Evolutionary conservation across 345 rosid species (phyloP), one percentile per base, ranked within the genome.

Genomic region (Psidium friedrichsthalianum): DNA sequence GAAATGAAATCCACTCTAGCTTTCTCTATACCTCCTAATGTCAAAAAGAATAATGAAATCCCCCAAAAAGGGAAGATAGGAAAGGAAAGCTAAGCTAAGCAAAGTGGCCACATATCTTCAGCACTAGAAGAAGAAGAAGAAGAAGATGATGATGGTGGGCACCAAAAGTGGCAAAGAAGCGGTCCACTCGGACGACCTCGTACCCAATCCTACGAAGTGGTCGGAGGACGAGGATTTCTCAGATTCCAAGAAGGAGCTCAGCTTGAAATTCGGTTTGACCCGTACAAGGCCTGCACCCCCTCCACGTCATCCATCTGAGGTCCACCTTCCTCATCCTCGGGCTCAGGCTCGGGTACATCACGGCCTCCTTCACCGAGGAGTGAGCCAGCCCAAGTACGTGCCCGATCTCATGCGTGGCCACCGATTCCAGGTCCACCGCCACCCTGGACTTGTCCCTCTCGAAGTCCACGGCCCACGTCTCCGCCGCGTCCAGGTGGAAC

Each of bases 391-490:
- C 98, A 8, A 97, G 89, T 29, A 96, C 86, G 84, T 97, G 99
- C 74, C 99, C 98, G 11, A 97, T 97, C 92, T 97, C 99, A 82
- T 97, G 99, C 5, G 95, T 96, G 18, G 95, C 99, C 88, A 97
- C 99, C 6, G 99, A 95, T 56, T 97, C 99, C 92, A 97, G 90
- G 59, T 97, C 98, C 85, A 97, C 92, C 5, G 98, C 98, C 57
- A 51, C 91, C 85, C 42, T 90, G 9, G 96, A 95, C 86, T 87
- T 91, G 52, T 74, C 91, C 61, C 74, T 82, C 25, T 85, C 88
- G n/a, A 94, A 92, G 53, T 94, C 95, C 21, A 95, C 86, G 47
- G 93, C 89, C 99, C 98, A 97, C 14, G 90, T 94, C 84, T 95
- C 99, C 11, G 93, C 94, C 64, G 90, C 95, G 86, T 97, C 99